A percentile compares a stretch with the other conserved stretches of the same genome.
Evolutionary conservation across 176 grass and related monocot species (phyloP).

Genomic region (Microstegium vimineum): DNA sequence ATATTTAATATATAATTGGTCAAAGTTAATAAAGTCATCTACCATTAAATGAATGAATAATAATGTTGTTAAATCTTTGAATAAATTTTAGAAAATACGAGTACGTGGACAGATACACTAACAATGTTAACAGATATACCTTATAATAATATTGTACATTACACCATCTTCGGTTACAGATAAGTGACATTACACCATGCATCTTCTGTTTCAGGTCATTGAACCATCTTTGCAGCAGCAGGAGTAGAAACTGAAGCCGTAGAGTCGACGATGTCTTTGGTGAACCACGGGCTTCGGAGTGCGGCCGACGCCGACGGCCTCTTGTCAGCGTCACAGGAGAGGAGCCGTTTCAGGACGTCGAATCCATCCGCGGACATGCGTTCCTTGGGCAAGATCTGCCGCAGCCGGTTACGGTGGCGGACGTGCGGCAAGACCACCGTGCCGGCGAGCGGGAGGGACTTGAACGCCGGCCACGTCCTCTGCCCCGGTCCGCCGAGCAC

Average conservation of each 20-base stretch:
- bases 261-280: neutral
- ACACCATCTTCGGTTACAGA: too few relatives aligned
- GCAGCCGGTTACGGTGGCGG: neutral
- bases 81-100: too few relatives aligned
- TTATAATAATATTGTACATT: neutral
- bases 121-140: too few relatives aligned
- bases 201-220: neutral
- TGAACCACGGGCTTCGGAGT: constrained; percentile 3
- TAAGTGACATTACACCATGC: neutral
- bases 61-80: too few relatives aligned
- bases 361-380: neutral
- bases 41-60: too few relatives aligned
- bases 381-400: neutral
- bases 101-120: too few relatives aligned
- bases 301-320: neutral
- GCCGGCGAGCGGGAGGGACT: neutral
- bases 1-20: too few relatives aligned
- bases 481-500: neutral
- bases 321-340: constrained; percentile 5
- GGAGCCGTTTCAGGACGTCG: neutral
- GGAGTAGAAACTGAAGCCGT: neutral
- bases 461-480: constrained; percentile 3
- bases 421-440: neutral
- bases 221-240: neutral
- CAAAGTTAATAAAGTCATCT: too few relatives aligned